Base-by-base conservation (phyloP, 2,329 filamentous ascomycete species). In the Lithohypha guttulata region DNA sequence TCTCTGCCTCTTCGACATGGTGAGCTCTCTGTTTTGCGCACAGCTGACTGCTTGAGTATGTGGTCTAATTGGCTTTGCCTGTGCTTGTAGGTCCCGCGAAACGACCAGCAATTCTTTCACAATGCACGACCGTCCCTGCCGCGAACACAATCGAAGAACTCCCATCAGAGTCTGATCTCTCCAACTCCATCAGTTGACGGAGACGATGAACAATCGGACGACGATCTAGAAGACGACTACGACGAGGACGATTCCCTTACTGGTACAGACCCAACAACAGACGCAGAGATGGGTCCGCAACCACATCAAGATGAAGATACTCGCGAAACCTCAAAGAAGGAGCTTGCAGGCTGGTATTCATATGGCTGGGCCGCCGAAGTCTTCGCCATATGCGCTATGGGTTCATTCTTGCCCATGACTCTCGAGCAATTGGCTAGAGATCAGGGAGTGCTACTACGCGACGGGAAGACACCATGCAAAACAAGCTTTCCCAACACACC, bases 361-460 rank as follows among this genome's bases (percentile, higher is more conserved):
- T 96, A 96, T 66, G 83, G 83, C 28, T 96, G 93, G 70, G 91
- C 91, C 17, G 86, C 89, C 14, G 91, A 98, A 65, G 89, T 93
- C 39, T 96, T 95, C 59, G 84, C 93, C 11, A 84, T 96, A 41
- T 96, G 91, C 60, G 89, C 78, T 15, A 75, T 83, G 57, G 78
- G 81, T 33, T 93, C 85, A 26, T 98, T 98, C 62, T 87, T 98
- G 46, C 91, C 91, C 17, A 93, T 98, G 44, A 82, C 91, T 3
- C 73, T 98, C 45, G 91, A 98, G 60, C 87, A 91, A 48, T 75
- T 98, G 39, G 87, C 91, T 9, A 75, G 91, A 53, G 89, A 94
- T 56, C 87, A 87, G 58, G 91, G 91, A 32, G 83, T 94, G 22
- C 73, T 95, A 6, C 68, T 89, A 18, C 79, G 77, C 36, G 84